Evolutionary conservation across 495 filamentous ascomycete species (phyloP).

Genomic region (Hypoxylon lenormandii): DNA sequence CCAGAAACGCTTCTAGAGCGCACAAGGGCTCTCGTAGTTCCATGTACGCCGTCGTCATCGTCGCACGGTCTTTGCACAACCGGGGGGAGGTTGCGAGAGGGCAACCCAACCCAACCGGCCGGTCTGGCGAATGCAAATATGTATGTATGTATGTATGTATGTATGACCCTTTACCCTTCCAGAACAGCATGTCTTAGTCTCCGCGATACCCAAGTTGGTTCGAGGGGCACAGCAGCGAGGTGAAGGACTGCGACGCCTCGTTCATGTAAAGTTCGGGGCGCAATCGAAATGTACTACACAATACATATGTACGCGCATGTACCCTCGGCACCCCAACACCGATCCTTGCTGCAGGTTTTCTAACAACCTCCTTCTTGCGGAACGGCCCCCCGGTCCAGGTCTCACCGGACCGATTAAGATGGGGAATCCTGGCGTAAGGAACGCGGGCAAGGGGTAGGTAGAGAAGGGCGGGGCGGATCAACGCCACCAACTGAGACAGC

Average conservation of each 20-base stretch:
- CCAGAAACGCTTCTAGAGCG: slow-evolving; percentile 31
- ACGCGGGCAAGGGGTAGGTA: neutral
- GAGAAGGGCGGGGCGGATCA: slow-evolving; percentile 1
- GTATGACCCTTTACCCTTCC: slow-evolving; percentile 40
- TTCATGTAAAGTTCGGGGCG: neutral
- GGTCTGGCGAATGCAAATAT: slow-evolving; percentile 15
- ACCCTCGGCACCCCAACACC: slow-evolving; percentile 5
- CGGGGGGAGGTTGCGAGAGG: slow-evolving; percentile 15
- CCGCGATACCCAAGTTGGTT: slow-evolving; percentile 12
- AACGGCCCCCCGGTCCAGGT: slow-evolving; percentile 35
- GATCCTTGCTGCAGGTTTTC: slow-evolving; percentile 26
- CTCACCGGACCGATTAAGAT: slow-evolving; percentile 43
- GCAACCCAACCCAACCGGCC: slow-evolving; percentile 23
- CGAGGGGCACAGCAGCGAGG: neutral
- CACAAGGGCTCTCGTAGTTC: slow-evolving; percentile 14
- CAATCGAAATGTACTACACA: too few species aligned
- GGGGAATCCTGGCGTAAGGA: slow-evolving; percentile 9
- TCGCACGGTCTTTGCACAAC: slow-evolving; percentile 25
- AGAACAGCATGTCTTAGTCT: slow-evolving; percentile 42
- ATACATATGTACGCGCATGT: neutral
- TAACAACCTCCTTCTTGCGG: slow-evolving; percentile 42
- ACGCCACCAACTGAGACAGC: slow-evolving; percentile 6
- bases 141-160: neutral
- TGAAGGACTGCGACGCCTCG: slow-evolving; percentile 3
- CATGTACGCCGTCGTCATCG: slow-evolving; percentile 2